These are phyloP conservation scores for Petunia hybrid DNA, from an alignment of 305 asterid genomes.

Conservation along the genomic window DNA sequence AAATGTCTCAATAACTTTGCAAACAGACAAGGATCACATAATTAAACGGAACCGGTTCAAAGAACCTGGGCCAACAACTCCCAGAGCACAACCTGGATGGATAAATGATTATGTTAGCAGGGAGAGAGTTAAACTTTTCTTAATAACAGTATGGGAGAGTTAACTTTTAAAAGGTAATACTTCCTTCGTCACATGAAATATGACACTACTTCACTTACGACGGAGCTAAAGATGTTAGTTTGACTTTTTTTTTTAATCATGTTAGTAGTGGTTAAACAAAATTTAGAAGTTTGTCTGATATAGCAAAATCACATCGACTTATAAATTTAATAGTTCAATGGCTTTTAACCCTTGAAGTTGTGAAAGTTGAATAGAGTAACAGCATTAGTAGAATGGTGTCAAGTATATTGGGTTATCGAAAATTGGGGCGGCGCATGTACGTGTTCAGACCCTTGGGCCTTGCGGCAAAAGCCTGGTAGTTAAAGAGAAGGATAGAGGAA, in stretches of 20 bases:
- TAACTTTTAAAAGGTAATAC: background rate
- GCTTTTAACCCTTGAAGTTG: background rate
- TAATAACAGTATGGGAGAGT: no score
- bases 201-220: conserved; percentile 11
- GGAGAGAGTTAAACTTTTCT: conserved; percentile 4
- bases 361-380: conserved; percentile 11
- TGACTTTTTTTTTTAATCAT: background rate
- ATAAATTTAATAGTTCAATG: background rate
- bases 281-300: background rate
- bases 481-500: no score
- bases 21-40: background rate
- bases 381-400: conserved; percentile 1
- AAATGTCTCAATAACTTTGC: background rate
- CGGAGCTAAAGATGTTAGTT: background rate
- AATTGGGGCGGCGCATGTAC: no score
- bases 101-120: background rate
- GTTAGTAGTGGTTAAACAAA: background rate
- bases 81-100: conserved; percentile 7
- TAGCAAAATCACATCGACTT: background rate
- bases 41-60: background rate
- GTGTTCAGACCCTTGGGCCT: no score
- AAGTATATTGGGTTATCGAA: conserved; percentile 19
- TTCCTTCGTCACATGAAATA: conserved; percentile 1
- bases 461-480: no score
- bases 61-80: background rate